A percentile compares a stretch with the other conserved stretches of the same genome.
phyloP scores from a whole-genome alignment of 2,329 filamentous ascomycete species.

The Venturia asperata region DNA sequence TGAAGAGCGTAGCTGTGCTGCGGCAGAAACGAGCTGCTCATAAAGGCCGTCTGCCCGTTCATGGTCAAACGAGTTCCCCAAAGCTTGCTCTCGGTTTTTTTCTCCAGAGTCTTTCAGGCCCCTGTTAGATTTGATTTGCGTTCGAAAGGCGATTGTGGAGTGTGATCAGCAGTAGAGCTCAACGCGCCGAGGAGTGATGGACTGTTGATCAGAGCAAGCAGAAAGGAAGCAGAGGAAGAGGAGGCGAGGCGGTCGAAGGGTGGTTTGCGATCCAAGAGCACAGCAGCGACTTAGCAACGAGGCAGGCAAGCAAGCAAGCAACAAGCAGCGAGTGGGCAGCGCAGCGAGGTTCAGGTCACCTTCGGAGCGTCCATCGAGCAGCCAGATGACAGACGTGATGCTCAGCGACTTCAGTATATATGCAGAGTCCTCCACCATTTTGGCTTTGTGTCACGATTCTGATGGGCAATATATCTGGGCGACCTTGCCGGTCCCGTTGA shows the following conservation, averaged over 20 bases:
- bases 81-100: background rate
- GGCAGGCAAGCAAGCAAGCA: slow-evolving; percentile 14
- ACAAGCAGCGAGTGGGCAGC: slow-evolving; percentile 21
- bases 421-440: slow-evolving; percentile 27
- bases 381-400: slow-evolving; percentile 25
- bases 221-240: background rate
- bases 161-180: background rate
- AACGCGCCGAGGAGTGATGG: slow-evolving; percentile 8
- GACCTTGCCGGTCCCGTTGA: slow-evolving; percentile 27
- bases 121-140: background rate
- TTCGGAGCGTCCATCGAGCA: slow-evolving; percentile 30
- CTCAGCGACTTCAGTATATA: slow-evolving; percentile 32
- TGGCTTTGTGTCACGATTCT: slow-evolving; percentile 23
- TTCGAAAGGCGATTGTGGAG: background rate
- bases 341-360: slow-evolving; percentile 24
- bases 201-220: slow-evolving; percentile 9
- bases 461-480: slow-evolving; percentile 34
- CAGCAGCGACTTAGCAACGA: slow-evolving; percentile 3
- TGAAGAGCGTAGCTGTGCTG: slow-evolving; percentile 10
- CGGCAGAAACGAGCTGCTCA: slow-evolving; percentile 10
- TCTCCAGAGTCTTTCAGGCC: background rate
- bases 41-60: slow-evolving; percentile 14
- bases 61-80: background rate
- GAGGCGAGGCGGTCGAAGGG: background rate
- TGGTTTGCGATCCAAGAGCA: background rate